Base-by-base conservation (phyloP, 2,329 filamentous ascomycete genomes). In the Chrysoporthe cubensis region DNA sequence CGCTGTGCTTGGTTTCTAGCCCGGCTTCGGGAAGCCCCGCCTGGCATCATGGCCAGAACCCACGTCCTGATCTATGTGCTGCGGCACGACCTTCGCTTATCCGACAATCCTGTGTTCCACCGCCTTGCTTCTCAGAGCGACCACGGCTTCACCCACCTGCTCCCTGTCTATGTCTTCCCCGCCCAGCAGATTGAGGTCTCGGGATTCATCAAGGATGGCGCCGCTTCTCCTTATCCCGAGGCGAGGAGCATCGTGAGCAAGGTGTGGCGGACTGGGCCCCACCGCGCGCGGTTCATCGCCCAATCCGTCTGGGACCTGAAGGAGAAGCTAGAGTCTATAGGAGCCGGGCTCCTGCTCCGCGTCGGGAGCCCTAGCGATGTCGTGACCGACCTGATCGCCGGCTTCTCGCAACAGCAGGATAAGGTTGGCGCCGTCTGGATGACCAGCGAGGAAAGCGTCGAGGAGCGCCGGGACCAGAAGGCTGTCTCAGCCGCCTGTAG, bases 261-360 rank as follows among this genome's bases (percentile, higher is more conserved):
- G 1, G 91, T 92, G 74, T 93, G 90, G 89, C 83, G 91, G 75
- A 93, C 90, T 73, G 91, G 92, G 2, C 88, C 87, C 5, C 87
- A 91, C 73, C 85, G 92, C 46, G 87, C 88, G 65, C 90, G 88
- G 75, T 95, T 94, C 75, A 78, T 92, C 42, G 89, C 88, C 0
- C 85, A 95, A 76, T 88, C 87, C 43, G 85, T 93, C 0, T 93
- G 90, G 90, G 88, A 92, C 73, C 64, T 94, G 69, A 93, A 93
- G 73, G 75, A 82, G 11, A 84, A 82, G 3, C 79, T 94, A 1
- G 84, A 89, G 70, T 80, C 80, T 2, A 72, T 90, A 1, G 84
- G 83, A 0, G 92, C 87, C 73, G 88, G 84, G 1, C 78, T 96
- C 21, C 78, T 84, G 7, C 79, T 94, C 46, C 84, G 91, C 6